These are phyloP conservation scores for Perilla frutescens DNA, from an alignment of 257 asterid genomes.

Conservation along the genomic window DNA sequence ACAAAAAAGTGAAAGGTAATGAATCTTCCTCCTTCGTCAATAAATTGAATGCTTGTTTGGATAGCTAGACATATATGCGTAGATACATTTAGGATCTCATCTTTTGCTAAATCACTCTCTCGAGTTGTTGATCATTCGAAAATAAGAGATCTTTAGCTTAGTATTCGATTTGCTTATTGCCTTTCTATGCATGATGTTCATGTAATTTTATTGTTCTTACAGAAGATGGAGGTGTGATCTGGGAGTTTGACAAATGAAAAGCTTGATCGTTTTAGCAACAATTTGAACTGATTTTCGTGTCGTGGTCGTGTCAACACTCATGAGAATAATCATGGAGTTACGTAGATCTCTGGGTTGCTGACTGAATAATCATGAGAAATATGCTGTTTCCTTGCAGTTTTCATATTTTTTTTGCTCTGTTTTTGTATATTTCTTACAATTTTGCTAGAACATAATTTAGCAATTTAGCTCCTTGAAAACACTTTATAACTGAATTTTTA, in stretches of 20 bases:
- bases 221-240: conserved; percentile 84
- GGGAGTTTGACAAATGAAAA: conserved; percentile 74
- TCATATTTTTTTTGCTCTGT: neutral
- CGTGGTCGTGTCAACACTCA: too few relatives aligned
- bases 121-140: neutral
- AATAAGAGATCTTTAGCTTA: neutral
- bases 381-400: neutral
- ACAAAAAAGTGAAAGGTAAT: conserved; percentile 80
- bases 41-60: conserved; percentile 5
- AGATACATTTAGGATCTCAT: neutral
- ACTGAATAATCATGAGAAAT: neutral
- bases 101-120: neutral
- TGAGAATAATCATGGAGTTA: too few relatives aligned
- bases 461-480: neutral
- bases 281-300: neutral
- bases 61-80: neutral
- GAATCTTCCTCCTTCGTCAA: neutral
- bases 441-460: neutral
- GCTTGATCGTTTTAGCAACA: neutral
- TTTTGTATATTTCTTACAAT: neutral
- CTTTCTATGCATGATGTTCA: neutral
- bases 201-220: conserved; percentile 30
- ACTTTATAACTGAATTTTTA: neutral
- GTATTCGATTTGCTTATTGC: neutral
- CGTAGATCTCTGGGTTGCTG: too few relatives aligned